phyloP scores from a whole-genome alignment of 1,139 yeast genomes.

The Magnusiomyces clavatus region DNA sequence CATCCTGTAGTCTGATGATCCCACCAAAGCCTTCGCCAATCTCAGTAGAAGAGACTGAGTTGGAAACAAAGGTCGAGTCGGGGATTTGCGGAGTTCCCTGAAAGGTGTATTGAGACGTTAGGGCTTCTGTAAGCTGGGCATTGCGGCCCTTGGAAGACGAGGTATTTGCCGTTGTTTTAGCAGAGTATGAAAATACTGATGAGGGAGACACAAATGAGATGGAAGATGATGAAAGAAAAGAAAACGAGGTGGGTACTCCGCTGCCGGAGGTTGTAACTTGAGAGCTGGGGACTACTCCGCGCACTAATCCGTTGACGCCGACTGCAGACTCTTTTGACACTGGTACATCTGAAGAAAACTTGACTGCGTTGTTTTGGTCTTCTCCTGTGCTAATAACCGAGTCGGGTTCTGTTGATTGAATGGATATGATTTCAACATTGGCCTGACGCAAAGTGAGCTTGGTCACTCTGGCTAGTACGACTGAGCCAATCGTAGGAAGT shows the following conservation, averaged over 20 bases:
- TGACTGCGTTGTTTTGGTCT: background rate
- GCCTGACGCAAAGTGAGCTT: constrained; percentile 66
- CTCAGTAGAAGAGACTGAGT: constrained; percentile 46
- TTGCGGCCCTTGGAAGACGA: constrained; percentile 4
- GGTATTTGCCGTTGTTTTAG: constrained; percentile 11
- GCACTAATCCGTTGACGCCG: constrained; percentile 50
- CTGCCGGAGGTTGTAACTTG: constrained; percentile 7
- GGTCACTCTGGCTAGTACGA: constrained; percentile 70
- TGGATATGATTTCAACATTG: constrained; percentile 71
- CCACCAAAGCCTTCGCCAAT: constrained; percentile 91
- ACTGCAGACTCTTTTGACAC: constrained; percentile 56
- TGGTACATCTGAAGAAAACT: constrained; percentile 23
- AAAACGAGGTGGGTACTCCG: background rate
- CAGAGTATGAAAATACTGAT: too few relatives aligned
- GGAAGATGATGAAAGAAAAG: background rate
- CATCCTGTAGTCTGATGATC: constrained; percentile 77
- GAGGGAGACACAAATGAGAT: too few relatives aligned
- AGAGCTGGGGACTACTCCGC: constrained; percentile 20
- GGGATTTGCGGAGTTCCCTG: constrained; percentile 25
- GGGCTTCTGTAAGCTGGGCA: too few relatives aligned
- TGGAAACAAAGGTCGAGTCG: constrained; percentile 44
- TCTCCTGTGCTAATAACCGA: background rate
- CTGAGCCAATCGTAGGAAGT: constrained; percentile 78
- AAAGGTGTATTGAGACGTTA: too few relatives aligned
- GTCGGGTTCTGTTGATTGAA: constrained; percentile 24